Percentiles rank a stretch among this genome's conserved stretches.
These are phyloP conservation scores for Stagonosporopsis rhizophila DNA, from an alignment of 2,329 filamentous ascomycete species.

Conservation along the genomic window DNA sequence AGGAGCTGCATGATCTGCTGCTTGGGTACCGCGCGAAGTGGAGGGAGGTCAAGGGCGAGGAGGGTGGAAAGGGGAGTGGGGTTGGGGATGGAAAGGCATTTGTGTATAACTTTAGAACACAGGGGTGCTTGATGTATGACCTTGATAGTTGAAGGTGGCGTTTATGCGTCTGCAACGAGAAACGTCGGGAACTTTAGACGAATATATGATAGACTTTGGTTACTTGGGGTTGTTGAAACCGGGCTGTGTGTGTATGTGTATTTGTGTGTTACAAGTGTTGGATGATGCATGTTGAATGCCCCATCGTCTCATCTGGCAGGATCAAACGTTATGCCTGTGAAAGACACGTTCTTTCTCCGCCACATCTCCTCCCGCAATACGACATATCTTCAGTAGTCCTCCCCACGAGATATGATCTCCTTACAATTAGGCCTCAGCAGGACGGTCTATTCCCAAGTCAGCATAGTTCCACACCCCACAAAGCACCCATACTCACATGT, in stretches of 20 bases:
- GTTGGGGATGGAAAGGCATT: constrained; percentile 72
- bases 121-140: constrained; percentile 85
- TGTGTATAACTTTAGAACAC: constrained; percentile 90
- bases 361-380: no score
- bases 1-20: constrained; percentile 81
- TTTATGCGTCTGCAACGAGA: background rate
- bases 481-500: constrained; percentile 70
- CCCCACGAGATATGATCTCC: constrained; percentile 84
- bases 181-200: background rate
- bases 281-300: constrained; percentile 4
- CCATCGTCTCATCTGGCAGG: background rate
- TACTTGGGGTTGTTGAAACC: background rate
- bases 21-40: constrained; percentile 66
- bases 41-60: constrained; percentile 52
- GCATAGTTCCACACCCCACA: background rate
- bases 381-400: constrained; percentile 70
- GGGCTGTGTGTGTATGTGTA: background rate
- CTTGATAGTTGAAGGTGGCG: constrained; percentile 54
- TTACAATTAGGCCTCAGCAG: constrained; percentile 63
- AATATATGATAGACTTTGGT: background rate
- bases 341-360: background rate
- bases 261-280: background rate
- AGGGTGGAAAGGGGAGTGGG: constrained; percentile 47
- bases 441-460: constrained; percentile 38
- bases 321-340: background rate